Base-by-base conservation (phyloP, 352 stramenopile genomes). In the Phytophthora pisi region DNA sequence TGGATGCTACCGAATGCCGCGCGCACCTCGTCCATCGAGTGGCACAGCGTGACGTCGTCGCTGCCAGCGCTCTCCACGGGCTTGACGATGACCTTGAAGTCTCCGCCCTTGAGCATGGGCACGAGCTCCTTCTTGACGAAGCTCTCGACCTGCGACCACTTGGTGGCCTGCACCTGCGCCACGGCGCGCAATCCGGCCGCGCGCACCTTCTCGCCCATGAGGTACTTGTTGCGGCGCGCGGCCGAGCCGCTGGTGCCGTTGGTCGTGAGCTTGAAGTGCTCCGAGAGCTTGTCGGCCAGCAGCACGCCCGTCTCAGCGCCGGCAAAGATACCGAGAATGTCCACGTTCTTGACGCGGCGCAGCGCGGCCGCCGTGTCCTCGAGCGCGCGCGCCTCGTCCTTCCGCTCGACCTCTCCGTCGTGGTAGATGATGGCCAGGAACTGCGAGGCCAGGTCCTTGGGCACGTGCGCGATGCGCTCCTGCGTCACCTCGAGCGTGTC, bases 271-370 rank as follows among this genome's bases (percentile, higher is more conserved):
- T 73, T 80, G 49, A 98, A 86, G 57, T 84, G 66, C 76, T 98
- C 93, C 6, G 90, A 96, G 15, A 98, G 76, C 47, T 80, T 76
- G 79, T 98, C 94, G 0, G 95, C 91, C 16, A 98, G 80, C 60
- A 97, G 75, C 2, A 98, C 96, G 61, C 95, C 96, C 13, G 95
- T 98, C 82, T 98, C 96, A 5, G 93, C 96, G 54, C 95, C 96
- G 4, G 93, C 87, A 1, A 98, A 70, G 65, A 98, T 90, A 49
- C 82, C 92, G 10, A 88, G 61, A 36, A 98, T 75, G 20, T 84
- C 66, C 5, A 91, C 70, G 24, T 70, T 71, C 15, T 56, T 61
- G 30, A 87, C 75, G 2, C 63, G 43, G 0, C 68, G 53, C 20
- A 91, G 59, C 7, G 78, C 81, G 13, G 26, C 62, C 24, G 79